phyloP scores from a whole-genome alignment of 257 asterid species.

The Euphrasia confusa region DNA sequence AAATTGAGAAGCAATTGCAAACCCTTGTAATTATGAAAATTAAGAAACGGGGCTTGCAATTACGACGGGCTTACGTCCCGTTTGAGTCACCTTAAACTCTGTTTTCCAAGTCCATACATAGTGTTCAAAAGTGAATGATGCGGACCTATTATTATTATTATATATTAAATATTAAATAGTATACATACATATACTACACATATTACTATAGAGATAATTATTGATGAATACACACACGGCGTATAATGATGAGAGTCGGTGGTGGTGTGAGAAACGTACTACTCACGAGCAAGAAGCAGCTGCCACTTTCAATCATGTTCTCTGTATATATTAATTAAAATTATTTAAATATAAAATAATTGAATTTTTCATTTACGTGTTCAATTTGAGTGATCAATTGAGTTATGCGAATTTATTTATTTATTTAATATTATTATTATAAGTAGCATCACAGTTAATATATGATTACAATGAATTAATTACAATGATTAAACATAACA shows the following conservation, averaged over 20 bases:
- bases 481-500: conserved; percentile 33
- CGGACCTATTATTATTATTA: conserved; percentile 5
- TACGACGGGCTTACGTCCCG: conserved; percentile 25
- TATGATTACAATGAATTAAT: conserved; percentile 28
- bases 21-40: background rate
- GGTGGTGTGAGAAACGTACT: conserved; percentile 45
- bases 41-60: conserved; percentile 12
- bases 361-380: conserved; percentile 7
- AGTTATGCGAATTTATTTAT: too few relatives aligned
- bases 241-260: conserved; percentile 47
- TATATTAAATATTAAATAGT: background rate
- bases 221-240: conserved; percentile 7
- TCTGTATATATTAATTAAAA: background rate
- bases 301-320: conserved; percentile 28
- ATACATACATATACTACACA: too few relatives aligned
- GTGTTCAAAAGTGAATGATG: too few relatives aligned
- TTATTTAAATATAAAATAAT: conserved; percentile 6
- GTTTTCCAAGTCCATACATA: background rate
- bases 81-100: conserved; percentile 12
- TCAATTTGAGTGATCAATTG: too few relatives aligned
- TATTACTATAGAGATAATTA: background rate
- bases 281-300: conserved; percentile 37
- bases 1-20: background rate
- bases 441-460: conserved; percentile 18
- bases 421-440: too few relatives aligned